Base-by-base conservation (phyloP, 352 stramenopile species). In the Globisporangium abappressorium region DNA sequence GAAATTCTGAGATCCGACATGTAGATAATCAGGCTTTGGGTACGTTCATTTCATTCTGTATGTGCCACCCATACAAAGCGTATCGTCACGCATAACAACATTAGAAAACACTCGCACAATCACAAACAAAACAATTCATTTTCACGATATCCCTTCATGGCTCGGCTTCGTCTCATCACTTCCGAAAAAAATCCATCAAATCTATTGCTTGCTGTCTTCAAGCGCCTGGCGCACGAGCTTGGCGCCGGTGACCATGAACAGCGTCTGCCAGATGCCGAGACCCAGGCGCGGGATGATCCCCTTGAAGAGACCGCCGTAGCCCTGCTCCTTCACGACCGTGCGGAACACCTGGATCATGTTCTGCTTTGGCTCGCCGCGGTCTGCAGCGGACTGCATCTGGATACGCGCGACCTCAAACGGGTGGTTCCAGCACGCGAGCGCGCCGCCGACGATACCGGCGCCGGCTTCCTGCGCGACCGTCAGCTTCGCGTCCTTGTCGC, bases 221-320 rank as follows among this genome's bases (percentile, higher is more conserved):
- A 97, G 79, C 68, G 85, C 84, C 67, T 96, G 84, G 61, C 91
- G 90, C 68, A 97, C 81, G 54, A 97, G 83, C 79, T 97, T 97
- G 34, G 90, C 90, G 33, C 90, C 90, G 47, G 90, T 97, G 74
- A 97, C 90, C 90, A 97, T 97, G 70, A 97, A 97, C 53, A 97
- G 82, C 70, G 90, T 97, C 78, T 97, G 90, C 89, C 89, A 97
- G 65, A 97, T 94, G 60, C 86, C 88, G 12, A 96, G 81, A 3
- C 86, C 81, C 49, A 96, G 77, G 41, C 90, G 86, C 38, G 90
- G 90, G 65, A 97, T 88, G 69, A 97, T 95, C 68, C 90, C 90
- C 75, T 97, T 97, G 77, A 97, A 97, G 49, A 97, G 85, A 3
- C 90, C 90, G 1, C 69, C 77, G 51, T 83, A 79, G 55, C 90